phyloP scores from a whole-genome alignment of 805 yeast species.

The Maudiozyma bulderi region DNA sequence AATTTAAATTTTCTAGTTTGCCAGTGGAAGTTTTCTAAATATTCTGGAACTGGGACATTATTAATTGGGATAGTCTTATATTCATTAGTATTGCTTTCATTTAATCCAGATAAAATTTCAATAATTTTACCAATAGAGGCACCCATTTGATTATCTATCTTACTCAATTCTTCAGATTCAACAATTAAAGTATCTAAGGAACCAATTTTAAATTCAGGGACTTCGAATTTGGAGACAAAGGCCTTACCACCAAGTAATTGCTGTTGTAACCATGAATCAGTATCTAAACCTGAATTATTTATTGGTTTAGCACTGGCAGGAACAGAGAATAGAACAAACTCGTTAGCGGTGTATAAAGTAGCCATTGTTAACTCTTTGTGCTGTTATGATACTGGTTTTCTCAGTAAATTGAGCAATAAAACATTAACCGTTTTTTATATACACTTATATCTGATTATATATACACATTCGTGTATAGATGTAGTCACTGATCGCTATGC shows the following conservation, averaged over 20 bases:
- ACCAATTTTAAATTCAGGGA: constrained; percentile 88
- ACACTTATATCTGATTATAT: no score
- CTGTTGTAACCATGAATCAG: constrained; percentile 45
- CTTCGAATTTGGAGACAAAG: constrained; percentile 45
- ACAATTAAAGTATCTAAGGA: constrained; percentile 86
- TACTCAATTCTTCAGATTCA: constrained; percentile 81
- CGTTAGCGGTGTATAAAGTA: constrained; percentile 26
- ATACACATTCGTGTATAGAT: no score
- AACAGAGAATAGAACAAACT: constrained; percentile 42
- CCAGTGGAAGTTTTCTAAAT: constrained; percentile 75
- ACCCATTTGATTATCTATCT: constrained; percentile 70
- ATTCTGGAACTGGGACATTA: constrained; percentile 44
- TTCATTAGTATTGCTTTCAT: constrained; percentile 34
- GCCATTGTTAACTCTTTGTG: constrained; percentile 10
- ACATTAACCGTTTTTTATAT: no score
- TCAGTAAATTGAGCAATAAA: no score
- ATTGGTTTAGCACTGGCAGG: constrained; percentile 50
- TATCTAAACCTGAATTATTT: constrained; percentile 31
- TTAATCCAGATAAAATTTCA: constrained; percentile 54
- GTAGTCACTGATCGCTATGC: no score
- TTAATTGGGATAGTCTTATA: constrained; percentile 45
- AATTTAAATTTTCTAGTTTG: constrained; percentile 75
- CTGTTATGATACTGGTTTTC: no score
- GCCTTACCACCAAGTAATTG: constrained; percentile 48
- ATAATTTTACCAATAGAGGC: constrained; percentile 61